phyloP scores from a whole-genome alignment of 371 early-diverging fungal species.

The Blakeslea trispora region DNA sequence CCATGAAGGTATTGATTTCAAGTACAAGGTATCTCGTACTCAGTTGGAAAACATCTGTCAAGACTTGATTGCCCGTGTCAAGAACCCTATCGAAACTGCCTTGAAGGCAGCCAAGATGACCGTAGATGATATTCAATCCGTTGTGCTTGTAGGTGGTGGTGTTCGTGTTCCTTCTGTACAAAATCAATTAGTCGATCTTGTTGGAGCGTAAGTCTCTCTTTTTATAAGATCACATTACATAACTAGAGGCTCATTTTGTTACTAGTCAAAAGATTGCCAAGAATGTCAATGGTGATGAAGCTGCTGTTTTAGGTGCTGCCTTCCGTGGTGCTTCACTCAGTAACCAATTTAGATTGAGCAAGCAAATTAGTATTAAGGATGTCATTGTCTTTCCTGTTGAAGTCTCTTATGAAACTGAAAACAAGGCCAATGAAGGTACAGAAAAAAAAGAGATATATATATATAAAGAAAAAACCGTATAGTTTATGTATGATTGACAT shows the following conservation, averaged over 20 bases:
- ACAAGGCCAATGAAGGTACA: slow-evolving; percentile 39
- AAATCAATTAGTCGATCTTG: slow-evolving; percentile 60
- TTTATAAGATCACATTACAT: neutral
- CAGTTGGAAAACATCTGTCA: slow-evolving; percentile 70
- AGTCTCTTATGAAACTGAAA: slow-evolving; percentile 68
- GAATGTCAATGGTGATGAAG: slow-evolving; percentile 95
- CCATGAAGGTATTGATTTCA: slow-evolving; percentile 86
- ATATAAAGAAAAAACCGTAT: too few relatives aligned
- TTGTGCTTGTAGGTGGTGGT: slow-evolving; percentile 95
- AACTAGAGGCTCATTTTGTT: neutral
- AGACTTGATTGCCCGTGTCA: slow-evolving; percentile 75
- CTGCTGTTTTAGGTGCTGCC: slow-evolving; percentile 92
- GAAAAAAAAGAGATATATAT: neutral
- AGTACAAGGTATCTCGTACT: slow-evolving; percentile 70
- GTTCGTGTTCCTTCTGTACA: slow-evolving; percentile 89
- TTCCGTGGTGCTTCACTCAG: slow-evolving; percentile 88
- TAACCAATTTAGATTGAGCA: slow-evolving; percentile 82
- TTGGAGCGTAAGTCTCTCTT: slow-evolving; percentile 74
- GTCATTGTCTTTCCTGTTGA: slow-evolving; percentile 76
- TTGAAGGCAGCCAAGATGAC: slow-evolving; percentile 68
- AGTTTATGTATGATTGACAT: too few relatives aligned
- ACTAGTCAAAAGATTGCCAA: slow-evolving; percentile 81
- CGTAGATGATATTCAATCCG: slow-evolving; percentile 74
- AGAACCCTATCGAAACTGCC: slow-evolving; percentile 71
- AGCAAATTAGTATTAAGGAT: slow-evolving; percentile 87